These are phyloP conservation scores for Nectriaceae sp. DNA, from an alignment of 2,329 filamentous ascomycete genomes.

Conservation along the genomic window DNA sequence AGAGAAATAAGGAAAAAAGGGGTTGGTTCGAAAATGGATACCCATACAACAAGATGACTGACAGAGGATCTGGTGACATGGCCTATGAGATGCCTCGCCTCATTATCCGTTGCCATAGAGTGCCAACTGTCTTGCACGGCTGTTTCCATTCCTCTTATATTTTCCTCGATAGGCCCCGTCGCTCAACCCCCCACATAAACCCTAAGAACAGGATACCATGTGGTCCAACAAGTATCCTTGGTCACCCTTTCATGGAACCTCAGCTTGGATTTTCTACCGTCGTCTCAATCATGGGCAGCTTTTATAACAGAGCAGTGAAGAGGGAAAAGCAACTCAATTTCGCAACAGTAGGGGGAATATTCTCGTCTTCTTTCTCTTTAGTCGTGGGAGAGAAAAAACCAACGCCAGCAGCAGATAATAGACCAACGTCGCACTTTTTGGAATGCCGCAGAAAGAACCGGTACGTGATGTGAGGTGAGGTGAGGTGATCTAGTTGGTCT, in stretches of 20 bases:
- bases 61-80: background rate
- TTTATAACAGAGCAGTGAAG: constrained; percentile 32
- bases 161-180: constrained; percentile 21
- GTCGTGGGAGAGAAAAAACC: constrained; percentile 44
- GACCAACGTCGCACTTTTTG: constrained; percentile 45
- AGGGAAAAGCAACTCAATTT: constrained; percentile 38
- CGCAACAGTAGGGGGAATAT: constrained; percentile 45
- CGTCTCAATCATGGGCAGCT: constrained; percentile 32
- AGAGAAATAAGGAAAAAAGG: constrained; percentile 51
- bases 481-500: constrained; percentile 47
- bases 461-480: constrained; percentile 28
- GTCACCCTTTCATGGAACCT: constrained; percentile 15
- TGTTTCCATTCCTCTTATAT: constrained; percentile 20
- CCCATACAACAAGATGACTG: constrained; percentile 21
- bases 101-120: constrained; percentile 18
- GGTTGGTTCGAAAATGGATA: constrained; percentile 30
- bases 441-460: constrained; percentile 35
- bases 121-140: constrained; percentile 22
- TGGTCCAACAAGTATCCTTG: constrained; percentile 16
- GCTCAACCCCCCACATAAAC: constrained; percentile 21
- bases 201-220: constrained; percentile 20
- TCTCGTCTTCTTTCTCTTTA: constrained; percentile 45
- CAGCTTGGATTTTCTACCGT: constrained; percentile 29
- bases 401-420: constrained; percentile 52
- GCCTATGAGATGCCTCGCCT: too few relatives aligned